Evolutionary conservation across 805 yeast genomes (phyloP).

Genomic region (Pichia paraexigua): DNA sequence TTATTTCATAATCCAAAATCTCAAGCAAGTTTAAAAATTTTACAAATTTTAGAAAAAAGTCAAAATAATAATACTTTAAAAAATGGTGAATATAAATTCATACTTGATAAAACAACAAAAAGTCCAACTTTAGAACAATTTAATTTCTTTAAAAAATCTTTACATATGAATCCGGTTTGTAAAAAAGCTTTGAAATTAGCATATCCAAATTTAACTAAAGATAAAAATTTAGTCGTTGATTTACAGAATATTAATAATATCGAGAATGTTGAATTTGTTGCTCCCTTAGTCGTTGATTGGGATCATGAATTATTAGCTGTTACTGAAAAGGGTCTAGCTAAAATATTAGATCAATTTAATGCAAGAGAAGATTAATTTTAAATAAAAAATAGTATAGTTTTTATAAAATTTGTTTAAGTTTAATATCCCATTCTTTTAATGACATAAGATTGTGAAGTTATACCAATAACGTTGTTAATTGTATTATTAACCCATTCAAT

Average conservation of each 20-base stretch:
- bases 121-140: conserved; percentile 29
- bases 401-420: no score
- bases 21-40: conserved; percentile 14
- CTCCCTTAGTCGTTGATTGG: conserved; percentile 59
- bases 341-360: conserved; percentile 35
- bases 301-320: conserved; percentile 47
- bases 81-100: conserved; percentile 16
- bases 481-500: conserved; percentile 75
- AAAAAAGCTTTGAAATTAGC: conserved; percentile 23
- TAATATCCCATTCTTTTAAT: conserved; percentile 78
- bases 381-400: no score
- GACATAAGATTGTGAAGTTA: conserved; percentile 84
- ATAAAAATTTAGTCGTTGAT: conserved; percentile 14
- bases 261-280: conserved; percentile 13
- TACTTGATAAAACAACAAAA: conserved; percentile 17
- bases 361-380: conserved; percentile 5
- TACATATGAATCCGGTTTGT: conserved; percentile 24
- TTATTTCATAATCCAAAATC: conserved; percentile 30
- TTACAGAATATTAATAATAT: conserved; percentile 14
- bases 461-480: conserved; percentile 70
- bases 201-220: conserved; percentile 20
- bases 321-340: conserved; percentile 34
- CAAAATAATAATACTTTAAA: not conserved
- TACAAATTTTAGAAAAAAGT: conserved; percentile 11
- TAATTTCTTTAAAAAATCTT: conserved; percentile 19